phyloP scores from a whole-genome alignment of 2,329 filamentous ascomycete species.

The Colletotrichum sp. region DNA sequence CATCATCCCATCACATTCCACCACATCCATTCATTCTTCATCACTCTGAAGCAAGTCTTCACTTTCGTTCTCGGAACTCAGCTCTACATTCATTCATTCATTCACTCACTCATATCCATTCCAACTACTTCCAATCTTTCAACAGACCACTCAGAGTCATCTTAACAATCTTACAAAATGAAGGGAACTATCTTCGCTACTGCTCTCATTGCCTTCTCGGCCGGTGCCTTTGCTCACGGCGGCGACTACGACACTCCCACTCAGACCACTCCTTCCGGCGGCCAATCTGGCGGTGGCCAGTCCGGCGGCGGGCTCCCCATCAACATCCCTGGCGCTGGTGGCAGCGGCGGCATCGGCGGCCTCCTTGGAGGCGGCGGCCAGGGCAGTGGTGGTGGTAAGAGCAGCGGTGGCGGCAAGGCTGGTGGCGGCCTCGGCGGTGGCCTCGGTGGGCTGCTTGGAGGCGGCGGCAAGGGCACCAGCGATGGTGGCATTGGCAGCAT shows the following conservation, averaged over 20 bases:
- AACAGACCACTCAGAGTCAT: background rate
- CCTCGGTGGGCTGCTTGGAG: background rate
- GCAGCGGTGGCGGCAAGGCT: background rate
- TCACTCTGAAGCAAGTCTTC: background rate
- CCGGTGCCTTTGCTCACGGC: background rate
- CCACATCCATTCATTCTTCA: background rate
- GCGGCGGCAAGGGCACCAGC: background rate
- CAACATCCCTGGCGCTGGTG: background rate
- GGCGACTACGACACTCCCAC: background rate
- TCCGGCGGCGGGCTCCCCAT: background rate
- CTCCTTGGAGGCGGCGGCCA: background rate
- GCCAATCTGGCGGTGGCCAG: background rate
- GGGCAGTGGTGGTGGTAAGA: background rate
- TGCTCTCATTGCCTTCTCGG: background rate
- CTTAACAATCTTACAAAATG: background rate
- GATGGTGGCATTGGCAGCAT: background rate
- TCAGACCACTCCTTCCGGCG: background rate
- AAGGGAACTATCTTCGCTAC: background rate
- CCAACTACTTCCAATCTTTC: background rate
- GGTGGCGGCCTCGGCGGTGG: background rate
- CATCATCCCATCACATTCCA: background rate
- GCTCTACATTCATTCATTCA: background rate
- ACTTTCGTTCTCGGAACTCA: background rate
- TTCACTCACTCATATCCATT: background rate
- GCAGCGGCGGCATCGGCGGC: background rate